These are phyloP conservation scores for Silene uniflora DNA, from an alignment of 148 eudicot genomes.

Conservation along the genomic window DNA sequence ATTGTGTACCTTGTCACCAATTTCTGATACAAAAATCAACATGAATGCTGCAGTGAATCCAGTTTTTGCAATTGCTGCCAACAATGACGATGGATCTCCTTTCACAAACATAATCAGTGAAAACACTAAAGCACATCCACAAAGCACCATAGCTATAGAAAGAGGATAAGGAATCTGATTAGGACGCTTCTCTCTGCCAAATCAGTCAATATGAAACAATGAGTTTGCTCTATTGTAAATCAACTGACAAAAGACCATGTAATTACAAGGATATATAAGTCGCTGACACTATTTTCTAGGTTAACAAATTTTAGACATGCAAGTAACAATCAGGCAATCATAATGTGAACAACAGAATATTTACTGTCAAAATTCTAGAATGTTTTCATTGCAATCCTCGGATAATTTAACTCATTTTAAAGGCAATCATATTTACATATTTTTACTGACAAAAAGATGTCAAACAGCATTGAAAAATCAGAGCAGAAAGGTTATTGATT, in stretches of 20 bases:
- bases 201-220: constrained; percentile 29
- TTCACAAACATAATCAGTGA: constrained; percentile 49
- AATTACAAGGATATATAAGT: neutral
- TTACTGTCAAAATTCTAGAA: neutral
- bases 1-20: constrained; percentile 87
- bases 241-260: constrained; percentile 16
- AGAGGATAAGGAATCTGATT: constrained; percentile 60
- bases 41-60: constrained; percentile 95
- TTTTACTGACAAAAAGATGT: neutral
- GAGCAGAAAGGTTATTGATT: neutral
- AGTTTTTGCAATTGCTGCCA: constrained; percentile 77
- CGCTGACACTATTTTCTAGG: neutral
- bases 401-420: neutral
- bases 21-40: constrained; percentile 87
- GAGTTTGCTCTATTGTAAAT: constrained; percentile 19
- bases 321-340: no score
- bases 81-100: constrained; percentile 52
- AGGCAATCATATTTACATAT: neutral
- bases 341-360: neutral
- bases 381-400: neutral
- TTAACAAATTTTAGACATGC: neutral
- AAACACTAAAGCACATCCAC: constrained; percentile 51
- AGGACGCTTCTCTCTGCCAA: constrained; percentile 58
- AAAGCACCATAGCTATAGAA: constrained; percentile 58
- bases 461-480: neutral